A percentile compares a stretch with the other conserved stretches of the same genome.
phyloP scores from a whole-genome alignment of 345 rosid species.

The Isatis tinctoria region DNA sequence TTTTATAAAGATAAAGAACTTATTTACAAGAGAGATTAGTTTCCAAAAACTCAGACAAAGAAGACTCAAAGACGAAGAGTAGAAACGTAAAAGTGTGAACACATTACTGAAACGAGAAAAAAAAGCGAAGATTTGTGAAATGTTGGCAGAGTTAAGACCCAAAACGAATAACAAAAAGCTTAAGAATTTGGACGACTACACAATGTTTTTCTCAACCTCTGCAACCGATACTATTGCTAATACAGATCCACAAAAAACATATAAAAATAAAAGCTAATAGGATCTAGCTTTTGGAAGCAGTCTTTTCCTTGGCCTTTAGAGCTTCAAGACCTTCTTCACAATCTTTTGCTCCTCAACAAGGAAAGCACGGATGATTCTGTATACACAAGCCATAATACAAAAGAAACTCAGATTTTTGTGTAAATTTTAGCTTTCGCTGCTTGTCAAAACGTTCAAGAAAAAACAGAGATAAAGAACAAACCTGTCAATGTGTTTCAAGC shows the following conservation, averaged over 20 bases:
- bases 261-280: not conserved
- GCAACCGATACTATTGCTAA: conserved; percentile 27
- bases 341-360: conserved; percentile 85
- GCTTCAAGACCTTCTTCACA: conserved; percentile 75
- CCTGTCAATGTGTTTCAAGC: too few species aligned
- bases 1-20: not conserved
- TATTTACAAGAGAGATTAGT: conserved; percentile 1
- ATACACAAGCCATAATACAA: not conserved
- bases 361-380: conserved; percentile 70
- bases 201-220: conserved; percentile 9
- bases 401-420: not conserved
- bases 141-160: conserved; percentile 29
- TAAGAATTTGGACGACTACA: conserved; percentile 14
- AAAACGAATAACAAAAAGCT: conserved; percentile 18
- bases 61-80: not conserved
- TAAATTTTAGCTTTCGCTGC: not conserved
- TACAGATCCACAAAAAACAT: conserved; percentile 19
- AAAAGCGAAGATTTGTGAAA: conserved; percentile 29
- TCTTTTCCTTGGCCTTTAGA: conserved; percentile 71
- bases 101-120: conserved; percentile 5
- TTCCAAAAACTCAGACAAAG: not conserved
- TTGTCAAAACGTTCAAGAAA: not conserved
- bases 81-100: not conserved
- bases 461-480: too few species aligned
- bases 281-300: conserved; percentile 42